These are phyloP conservation scores for Ceratobasidium sp. DNA, from an alignment of 1,284 basidiomycete species.

Conservation along the genomic window DNA sequence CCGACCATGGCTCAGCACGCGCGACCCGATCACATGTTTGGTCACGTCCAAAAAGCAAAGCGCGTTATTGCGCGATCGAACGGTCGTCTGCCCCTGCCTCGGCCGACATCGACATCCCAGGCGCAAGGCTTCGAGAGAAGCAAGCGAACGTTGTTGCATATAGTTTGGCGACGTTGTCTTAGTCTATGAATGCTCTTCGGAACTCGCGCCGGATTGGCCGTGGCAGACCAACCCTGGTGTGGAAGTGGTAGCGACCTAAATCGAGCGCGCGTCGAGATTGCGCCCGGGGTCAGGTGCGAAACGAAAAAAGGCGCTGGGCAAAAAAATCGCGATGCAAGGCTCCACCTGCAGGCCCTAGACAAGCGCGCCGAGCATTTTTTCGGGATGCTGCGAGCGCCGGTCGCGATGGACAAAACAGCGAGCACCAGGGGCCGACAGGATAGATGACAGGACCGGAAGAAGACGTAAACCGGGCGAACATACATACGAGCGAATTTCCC, in stretches of 20 bases:
- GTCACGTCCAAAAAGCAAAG: background rate
- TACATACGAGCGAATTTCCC: background rate
- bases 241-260: background rate
- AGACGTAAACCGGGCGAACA: background rate
- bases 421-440: background rate
- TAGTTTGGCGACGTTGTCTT: background rate
- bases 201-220: slow-evolving; percentile 3
- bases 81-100: background rate
- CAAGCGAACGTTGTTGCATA: background rate
- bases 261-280: background rate
- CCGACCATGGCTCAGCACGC: slow-evolving; percentile 17
- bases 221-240: slow-evolving; percentile 3
- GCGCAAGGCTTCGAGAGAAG: background rate
- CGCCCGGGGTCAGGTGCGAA: background rate
- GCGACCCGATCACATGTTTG: background rate
- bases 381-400: background rate
- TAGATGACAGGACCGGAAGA: background rate
- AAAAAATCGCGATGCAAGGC: slow-evolving; percentile 5
- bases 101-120: background rate
- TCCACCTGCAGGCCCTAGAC: too few species aligned
- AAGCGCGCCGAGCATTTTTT: too few species aligned
- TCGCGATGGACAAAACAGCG: background rate
- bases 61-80: background rate
- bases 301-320: background rate
- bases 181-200: background rate